Conservation (phyloP, 768 basidiomycete genomes). For the Favolaschia claudopus region DNA sequence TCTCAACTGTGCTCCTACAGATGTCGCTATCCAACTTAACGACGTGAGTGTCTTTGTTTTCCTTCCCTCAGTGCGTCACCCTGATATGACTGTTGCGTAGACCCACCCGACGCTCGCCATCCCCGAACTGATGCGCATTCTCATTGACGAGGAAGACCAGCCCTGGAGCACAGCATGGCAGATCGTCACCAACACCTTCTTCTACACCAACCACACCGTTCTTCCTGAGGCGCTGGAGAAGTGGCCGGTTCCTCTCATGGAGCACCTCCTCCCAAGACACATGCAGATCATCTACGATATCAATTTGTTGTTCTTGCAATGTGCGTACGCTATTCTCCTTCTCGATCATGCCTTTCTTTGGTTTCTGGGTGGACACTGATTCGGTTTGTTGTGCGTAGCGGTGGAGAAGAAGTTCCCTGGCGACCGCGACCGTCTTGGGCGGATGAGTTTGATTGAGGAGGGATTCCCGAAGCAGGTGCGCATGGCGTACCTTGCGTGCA, state of each 20-base stretch:
- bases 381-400: constrained; percentile 43
- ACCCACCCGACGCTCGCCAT: constrained; percentile 97
- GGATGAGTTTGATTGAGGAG: constrained; percentile 97
- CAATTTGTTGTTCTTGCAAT: constrained; percentile 69
- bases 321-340: constrained; percentile 44
- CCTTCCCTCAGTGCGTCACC: not conserved
- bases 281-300: constrained; percentile 94
- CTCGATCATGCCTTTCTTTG: not conserved
- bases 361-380: not conserved
- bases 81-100: constrained; percentile 47
- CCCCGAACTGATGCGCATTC: constrained; percentile 92
- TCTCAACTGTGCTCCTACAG: constrained; percentile 43
- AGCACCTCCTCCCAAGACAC: constrained; percentile 86
- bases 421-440: constrained; percentile 77
- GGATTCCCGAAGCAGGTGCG: constrained; percentile 85
- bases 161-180: constrained; percentile 87
- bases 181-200: constrained; percentile 90
- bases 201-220: constrained; percentile 96
- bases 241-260: constrained; percentile 90
- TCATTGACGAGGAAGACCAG: constrained; percentile 91
- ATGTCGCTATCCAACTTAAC: constrained; percentile 94
- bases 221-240: constrained; percentile 89
- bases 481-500: constrained; percentile 92
- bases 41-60: constrained; percentile 59
- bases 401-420: constrained; percentile 92